Conservation (phyloP, 2,329 filamentous ascomycete genomes). For the Fusarium luffae region DNA sequence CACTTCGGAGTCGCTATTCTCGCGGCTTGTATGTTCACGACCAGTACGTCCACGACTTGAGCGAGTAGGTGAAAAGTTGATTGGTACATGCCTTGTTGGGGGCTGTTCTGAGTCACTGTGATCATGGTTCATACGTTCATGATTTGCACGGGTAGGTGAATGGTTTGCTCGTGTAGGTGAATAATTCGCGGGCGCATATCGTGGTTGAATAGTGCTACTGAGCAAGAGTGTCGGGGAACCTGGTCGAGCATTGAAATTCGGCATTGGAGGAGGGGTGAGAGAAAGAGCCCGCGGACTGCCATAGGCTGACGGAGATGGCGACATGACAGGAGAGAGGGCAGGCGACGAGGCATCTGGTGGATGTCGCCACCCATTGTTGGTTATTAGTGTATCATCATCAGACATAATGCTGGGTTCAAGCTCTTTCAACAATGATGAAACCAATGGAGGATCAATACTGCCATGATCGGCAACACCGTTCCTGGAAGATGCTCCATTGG, state of each 20-base stretch:
- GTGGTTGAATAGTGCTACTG: constrained; percentile 77
- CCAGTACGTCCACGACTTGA: constrained; percentile 26
- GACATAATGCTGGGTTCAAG: constrained; percentile 75
- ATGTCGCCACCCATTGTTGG: constrained; percentile 47
- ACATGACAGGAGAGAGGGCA: constrained; percentile 72
- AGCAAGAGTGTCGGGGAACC: constrained; percentile 74
- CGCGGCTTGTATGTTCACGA: constrained; percentile 13
- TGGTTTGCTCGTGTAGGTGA: constrained; percentile 59
- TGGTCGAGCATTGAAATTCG: constrained; percentile 63
- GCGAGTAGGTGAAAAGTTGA: constrained; percentile 71
- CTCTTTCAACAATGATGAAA: constrained; percentile 88
- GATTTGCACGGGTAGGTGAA: constrained; percentile 1
- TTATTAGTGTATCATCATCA: constrained; percentile 62
- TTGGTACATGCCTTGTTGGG: constrained; percentile 50
- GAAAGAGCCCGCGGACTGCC: constrained; percentile 76
- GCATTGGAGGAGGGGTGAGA: constrained; percentile 75
- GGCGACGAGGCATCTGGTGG: constrained; percentile 65
- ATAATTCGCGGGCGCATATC: constrained; percentile 80
- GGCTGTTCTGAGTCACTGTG: constrained; percentile 56
- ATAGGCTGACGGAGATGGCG: constrained; percentile 71
- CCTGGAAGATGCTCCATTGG: constrained; percentile 39
- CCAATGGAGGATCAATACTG: constrained; percentile 76
- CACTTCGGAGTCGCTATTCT: constrained; percentile 39
- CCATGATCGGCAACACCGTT: constrained; percentile 38
- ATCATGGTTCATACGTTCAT: constrained; percentile 19